Conservation (phyloP, 306 rosid genomes). For the Carpinus viminea region DNA sequence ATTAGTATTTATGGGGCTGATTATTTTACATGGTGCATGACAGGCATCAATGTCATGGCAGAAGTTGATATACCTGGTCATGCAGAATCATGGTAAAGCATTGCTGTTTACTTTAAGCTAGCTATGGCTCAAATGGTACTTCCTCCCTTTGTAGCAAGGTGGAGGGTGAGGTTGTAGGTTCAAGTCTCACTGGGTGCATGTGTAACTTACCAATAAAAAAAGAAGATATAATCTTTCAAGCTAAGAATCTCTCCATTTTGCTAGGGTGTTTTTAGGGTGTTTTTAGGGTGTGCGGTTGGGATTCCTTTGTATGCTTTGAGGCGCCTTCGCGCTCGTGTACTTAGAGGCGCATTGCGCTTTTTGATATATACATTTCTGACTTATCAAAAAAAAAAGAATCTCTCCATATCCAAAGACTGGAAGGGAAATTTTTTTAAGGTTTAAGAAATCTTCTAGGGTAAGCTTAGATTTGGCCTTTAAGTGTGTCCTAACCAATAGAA, state of each 20-base stretch:
- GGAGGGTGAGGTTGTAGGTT: too few relatives aligned
- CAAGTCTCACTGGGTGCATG: too few relatives aligned
- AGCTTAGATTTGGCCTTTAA: neutral
- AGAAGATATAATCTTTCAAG: neutral
- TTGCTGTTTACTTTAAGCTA: slow-evolving; percentile 20
- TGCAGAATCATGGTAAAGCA: slow-evolving; percentile 82
- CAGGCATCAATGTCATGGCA: slow-evolving; percentile 94
- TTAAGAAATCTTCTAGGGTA: neutral
- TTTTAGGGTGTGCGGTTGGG: too few relatives aligned
- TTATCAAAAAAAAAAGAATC: too few relatives aligned
- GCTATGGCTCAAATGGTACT: too few relatives aligned
- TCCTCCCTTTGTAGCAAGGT: too few relatives aligned
- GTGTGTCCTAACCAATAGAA: neutral
- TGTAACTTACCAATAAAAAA: too few relatives aligned
- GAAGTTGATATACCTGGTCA: slow-evolving; percentile 98
- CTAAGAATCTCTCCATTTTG: neutral
- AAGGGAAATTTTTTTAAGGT: neutral
- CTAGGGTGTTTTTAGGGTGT: too few relatives aligned
- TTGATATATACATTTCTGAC: too few relatives aligned
- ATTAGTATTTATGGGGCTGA: slow-evolving; percentile 22
- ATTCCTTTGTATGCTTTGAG: too few relatives aligned
- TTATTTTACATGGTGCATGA: slow-evolving; percentile 30
- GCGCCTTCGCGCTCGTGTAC: too few relatives aligned
- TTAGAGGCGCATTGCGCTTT: too few relatives aligned
- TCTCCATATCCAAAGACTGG: neutral